A percentile compares a stretch with the other conserved stretches of the same genome.
phyloP scores from a whole-genome alignment of 129 eudicot species.

The Rutidosis leptorrhynchoides region DNA sequence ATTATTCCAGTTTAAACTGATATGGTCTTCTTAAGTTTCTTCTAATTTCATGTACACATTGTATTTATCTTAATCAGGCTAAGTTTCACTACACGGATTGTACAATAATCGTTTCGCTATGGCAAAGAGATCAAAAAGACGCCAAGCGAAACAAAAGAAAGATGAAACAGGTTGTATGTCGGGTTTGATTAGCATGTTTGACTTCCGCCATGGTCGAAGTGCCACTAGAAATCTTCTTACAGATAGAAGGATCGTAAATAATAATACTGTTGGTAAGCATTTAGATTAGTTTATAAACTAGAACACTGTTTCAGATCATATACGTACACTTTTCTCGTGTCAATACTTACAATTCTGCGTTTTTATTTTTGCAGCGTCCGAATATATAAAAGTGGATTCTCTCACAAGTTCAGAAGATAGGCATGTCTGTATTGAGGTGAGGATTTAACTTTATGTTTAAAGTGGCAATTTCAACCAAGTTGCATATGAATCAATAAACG shows the following conservation, averaged over 20 bases:
- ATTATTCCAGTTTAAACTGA: background rate
- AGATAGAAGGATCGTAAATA: constrained; percentile 47
- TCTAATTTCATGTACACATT: constrained; percentile 12
- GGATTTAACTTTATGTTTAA: constrained; percentile 10
- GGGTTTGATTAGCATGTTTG: constrained; percentile 73
- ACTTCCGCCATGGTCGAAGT: constrained; percentile 67
- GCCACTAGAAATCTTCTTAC: constrained; percentile 58
- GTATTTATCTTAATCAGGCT: constrained; percentile 26
- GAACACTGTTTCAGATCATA: constrained; percentile 22
- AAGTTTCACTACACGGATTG: constrained; percentile 8
- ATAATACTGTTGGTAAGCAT: constrained; percentile 50
- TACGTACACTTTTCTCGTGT: background rate
- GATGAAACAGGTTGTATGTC: constrained; percentile 81
- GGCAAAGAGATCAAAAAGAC: constrained; percentile 76
- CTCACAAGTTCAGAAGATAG: constrained; percentile 28
- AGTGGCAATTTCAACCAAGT: background rate
- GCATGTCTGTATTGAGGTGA: constrained; percentile 36
- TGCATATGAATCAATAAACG: background rate
- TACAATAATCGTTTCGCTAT: constrained; percentile 28
- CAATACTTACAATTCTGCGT: constrained; percentile 16
- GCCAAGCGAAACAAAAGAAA: constrained; percentile 39
- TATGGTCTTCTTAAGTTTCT: background rate
- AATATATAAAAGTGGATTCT: constrained; percentile 27
- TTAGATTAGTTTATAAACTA: background rate
- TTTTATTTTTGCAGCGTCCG: constrained; percentile 32